Evolutionary conservation across 257 asterid species (phyloP), one percentile per base, ranked within the genome.

Genomic region (Penstemon barbatus): DNA sequence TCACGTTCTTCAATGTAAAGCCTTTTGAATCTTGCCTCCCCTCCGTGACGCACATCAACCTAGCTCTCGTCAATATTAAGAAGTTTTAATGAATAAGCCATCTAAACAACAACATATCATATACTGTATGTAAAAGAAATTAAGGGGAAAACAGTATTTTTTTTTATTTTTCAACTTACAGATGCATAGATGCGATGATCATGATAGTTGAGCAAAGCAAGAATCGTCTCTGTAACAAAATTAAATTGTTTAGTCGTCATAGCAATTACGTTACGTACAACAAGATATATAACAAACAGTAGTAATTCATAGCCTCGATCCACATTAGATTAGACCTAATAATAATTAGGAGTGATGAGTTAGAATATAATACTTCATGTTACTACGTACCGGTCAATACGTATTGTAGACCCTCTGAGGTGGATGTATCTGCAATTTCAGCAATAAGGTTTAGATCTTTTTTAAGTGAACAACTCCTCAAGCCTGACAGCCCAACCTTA

Each of bases 1-100:
- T 95, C 96, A 56, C 97, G 97, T 72, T 93, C 99, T 81, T 93
- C 99, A 38, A 90, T 85, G 5, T 96, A 93, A 60, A 93, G 88
- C 69, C 84, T 81, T 74, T 93, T 88, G 68, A 90, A 93, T 77
- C 81, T 81, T 58, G 81, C 84, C 68, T 93, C 99, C 44, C 96
- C 97, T 74, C 69, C 92, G 43, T 89, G 96, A 15, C 80, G 81
- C 72, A 88, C 68, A 72, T 93, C 99, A 75, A 87, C 95, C 99
- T 93, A 83, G 76, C 62, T 69, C 15, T 45, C 77, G 18, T 42
- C 74, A 77, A 70, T 5, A 37, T 66, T 66, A 69, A 15, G 49
- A 13, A 52, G 57, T 42, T 70, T 33, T 38, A 33, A 42, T 63
- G 61, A 8, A 67, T 7, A 45, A 36, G 4, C n/a, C 68, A 36